These are phyloP conservation scores for Saussurea involucrata DNA, from an alignment of 129 eudicot species.

Conservation along the genomic window DNA sequence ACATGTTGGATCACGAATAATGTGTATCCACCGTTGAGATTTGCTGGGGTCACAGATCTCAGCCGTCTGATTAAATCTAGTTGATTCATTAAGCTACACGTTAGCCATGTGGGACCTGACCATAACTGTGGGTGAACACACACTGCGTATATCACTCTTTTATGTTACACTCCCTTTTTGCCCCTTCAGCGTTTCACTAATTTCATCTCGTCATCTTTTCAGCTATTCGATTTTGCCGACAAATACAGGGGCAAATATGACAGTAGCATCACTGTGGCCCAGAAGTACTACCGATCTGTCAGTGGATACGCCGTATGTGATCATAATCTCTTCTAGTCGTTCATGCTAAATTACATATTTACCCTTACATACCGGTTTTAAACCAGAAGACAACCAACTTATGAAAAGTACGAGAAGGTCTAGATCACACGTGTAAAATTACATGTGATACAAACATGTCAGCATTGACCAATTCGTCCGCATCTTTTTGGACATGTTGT, in stretches of 20 bases:
- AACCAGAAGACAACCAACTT: too few species aligned
- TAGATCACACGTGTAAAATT: not conserved
- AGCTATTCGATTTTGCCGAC: conserved; percentile 81
- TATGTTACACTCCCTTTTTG: conserved; percentile 35
- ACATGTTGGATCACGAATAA: conserved; percentile 13
- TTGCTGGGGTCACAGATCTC: conserved; percentile 1
- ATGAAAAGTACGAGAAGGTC: too few species aligned
- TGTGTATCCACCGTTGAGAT: not conserved
- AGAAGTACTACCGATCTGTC: conserved; percentile 62
- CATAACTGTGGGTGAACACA: conserved; percentile 16
- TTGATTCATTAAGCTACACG: not conserved
- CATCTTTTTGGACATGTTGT: not conserved
- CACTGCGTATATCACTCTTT: conserved; percentile 34
- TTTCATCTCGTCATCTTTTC: conserved; percentile 32
- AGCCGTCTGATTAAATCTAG: not conserved
- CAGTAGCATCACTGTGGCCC: conserved; percentile 43
- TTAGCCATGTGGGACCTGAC: conserved; percentile 16
- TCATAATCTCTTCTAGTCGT: not conserved
- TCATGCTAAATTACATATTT: not conserved
- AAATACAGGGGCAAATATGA: conserved; percentile 75
- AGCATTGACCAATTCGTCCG: too few species aligned
- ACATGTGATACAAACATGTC: not conserved
- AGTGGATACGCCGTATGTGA: conserved; percentile 58
- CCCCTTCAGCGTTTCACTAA: conserved; percentile 44
- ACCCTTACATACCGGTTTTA: too few species aligned